A percentile compares a stretch with the other conserved stretches of the same genome.
phyloP scores from a whole-genome alignment of 164 flowering plant genomes.

The Magnolia sinica region DNA sequence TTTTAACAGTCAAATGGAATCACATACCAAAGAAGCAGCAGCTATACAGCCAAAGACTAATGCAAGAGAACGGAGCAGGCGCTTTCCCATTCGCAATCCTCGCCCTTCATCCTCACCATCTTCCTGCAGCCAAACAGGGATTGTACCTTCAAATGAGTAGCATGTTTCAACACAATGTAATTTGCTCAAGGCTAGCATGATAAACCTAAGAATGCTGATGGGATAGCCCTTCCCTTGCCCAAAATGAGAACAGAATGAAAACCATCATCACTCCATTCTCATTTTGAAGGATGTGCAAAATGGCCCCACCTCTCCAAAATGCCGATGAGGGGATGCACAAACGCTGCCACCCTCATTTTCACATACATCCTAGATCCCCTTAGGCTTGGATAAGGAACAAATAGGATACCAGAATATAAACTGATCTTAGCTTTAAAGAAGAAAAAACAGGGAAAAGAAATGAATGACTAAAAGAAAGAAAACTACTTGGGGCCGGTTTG shows the following conservation, averaged over 20 bases:
- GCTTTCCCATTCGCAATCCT: slow-evolving; percentile 78
- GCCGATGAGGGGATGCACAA: neutral
- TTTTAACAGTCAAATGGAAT: neutral
- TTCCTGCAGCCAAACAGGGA: slow-evolving; percentile 57
- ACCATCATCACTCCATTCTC: neutral
- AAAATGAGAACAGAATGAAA: neutral
- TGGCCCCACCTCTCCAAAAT: neutral
- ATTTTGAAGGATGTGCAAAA: neutral
- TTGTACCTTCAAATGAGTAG: neutral
- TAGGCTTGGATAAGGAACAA: neutral
- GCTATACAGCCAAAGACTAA: slow-evolving; percentile 87
- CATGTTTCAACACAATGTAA: neutral
- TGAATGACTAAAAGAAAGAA: neutral
- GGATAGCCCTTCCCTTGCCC: neutral
- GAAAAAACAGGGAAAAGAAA: neutral
- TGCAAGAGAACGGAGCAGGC: slow-evolving; percentile 77
- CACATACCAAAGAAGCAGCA: slow-evolving; percentile 73
- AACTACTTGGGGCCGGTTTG: neutral
- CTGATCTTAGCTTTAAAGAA: neutral
- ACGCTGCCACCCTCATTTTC: neutral
- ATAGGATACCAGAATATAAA: neutral
- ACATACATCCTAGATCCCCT: no score
- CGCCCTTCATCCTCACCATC: slow-evolving; percentile 91
- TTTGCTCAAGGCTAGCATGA: neutral
- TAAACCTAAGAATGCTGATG: no score